Conservation (phyloP, 345 rosid genomes). For the Sonneratia caseolaris region DNA sequence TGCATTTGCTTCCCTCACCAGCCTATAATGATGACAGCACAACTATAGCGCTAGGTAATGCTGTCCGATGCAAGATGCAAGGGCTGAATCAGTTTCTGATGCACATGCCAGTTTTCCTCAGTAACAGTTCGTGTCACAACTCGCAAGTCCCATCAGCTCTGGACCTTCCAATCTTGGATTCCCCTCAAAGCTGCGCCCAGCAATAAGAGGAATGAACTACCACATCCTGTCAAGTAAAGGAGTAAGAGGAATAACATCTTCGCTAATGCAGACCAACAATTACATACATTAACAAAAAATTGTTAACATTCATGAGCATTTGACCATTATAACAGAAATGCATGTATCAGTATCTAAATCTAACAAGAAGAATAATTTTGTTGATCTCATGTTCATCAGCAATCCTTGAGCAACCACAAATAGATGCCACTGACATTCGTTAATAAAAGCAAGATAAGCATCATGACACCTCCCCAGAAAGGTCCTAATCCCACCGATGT, state of each 20-base stretch:
- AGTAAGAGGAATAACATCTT: neutral
- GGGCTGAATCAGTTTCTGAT: too few relatives aligned
- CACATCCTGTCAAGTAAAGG: neutral
- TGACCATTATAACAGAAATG: neutral
- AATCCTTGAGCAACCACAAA: neutral
- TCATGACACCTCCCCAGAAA: neutral
- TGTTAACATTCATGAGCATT: neutral
- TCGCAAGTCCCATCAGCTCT: slow-evolving; percentile 33
- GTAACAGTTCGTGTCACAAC: slow-evolving; percentile 76
- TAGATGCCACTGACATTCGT: neutral
- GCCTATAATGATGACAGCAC: neutral
- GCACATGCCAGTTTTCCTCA: slow-evolving; percentile 14
- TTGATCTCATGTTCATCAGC: neutral
- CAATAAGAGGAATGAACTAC: neutral
- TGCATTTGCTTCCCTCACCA: neutral
- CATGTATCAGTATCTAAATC: neutral
- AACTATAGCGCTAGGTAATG: neutral
- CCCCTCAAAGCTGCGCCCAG: slow-evolving; percentile 53
- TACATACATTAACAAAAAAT: neutral
- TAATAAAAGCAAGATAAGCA: neutral
- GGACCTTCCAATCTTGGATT: slow-evolving; percentile 91
- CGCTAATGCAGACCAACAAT: neutral
- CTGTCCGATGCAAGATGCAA: neutral
- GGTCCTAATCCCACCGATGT: neutral
- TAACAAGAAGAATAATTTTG: neutral